Evolutionary conservation across 805 yeast genomes (phyloP).

Genomic region (Yarrowia osloensis): DNA sequence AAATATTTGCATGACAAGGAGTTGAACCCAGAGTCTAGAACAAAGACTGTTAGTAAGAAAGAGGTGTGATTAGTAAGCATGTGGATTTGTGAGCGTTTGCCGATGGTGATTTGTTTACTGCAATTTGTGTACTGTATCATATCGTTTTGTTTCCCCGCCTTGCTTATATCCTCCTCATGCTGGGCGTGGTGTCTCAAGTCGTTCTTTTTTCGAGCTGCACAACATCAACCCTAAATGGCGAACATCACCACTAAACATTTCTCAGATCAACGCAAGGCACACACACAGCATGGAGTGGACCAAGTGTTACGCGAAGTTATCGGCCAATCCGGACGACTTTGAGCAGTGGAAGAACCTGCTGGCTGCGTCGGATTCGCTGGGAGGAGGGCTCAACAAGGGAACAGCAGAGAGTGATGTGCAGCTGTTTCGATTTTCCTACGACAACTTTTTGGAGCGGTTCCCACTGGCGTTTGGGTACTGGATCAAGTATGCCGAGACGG

Average conservation of each 20-base stretch:
- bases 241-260: constrained; percentile 17
- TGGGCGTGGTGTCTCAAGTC: not conserved
- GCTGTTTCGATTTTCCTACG: constrained; percentile 39
- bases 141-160: too few species aligned
- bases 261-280: not conserved
- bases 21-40: constrained; percentile 9
- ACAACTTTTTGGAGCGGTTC: constrained; percentile 40
- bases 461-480: constrained; percentile 48
- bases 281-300: constrained; percentile 35
- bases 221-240: constrained; percentile 13
- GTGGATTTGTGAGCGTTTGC: not conserved
- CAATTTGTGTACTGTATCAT: too few species aligned
- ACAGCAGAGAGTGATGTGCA: constrained; percentile 38
- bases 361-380: constrained; percentile 38
- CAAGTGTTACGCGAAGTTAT: constrained; percentile 31
- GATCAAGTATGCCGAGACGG: constrained; percentile 46
- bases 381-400: constrained; percentile 41
- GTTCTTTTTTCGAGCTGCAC: not conserved
- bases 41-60: not conserved
- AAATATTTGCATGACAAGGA: not conserved
- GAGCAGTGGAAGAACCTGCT: constrained; percentile 43
- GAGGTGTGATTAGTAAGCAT: not conserved
- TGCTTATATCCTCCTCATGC: too few species aligned
- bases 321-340: constrained; percentile 40
- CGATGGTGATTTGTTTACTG: too few species aligned